phyloP scores from a whole-genome alignment of 768 basidiomycete genomes.

The Scleroderma citrinum region DNA sequence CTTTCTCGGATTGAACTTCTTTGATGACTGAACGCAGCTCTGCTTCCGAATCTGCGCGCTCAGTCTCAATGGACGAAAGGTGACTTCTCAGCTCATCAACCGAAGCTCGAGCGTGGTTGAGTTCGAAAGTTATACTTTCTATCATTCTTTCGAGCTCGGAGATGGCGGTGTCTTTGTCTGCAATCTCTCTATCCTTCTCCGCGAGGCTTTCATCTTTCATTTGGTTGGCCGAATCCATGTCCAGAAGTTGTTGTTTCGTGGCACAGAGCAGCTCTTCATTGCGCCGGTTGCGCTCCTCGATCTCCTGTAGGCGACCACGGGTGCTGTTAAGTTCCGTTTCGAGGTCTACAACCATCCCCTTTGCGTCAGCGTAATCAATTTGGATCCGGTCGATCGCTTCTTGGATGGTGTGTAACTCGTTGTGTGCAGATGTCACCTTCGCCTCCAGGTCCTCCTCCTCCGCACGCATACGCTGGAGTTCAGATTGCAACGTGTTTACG shows the following conservation, averaged over 20 bases:
- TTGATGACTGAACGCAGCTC: not conserved
- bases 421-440: not conserved
- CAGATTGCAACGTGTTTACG: not conserved
- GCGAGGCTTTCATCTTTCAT: not conserved
- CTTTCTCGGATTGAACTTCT: not conserved
- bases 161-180: slow-evolving; percentile 7
- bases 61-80: not conserved
- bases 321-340: not conserved
- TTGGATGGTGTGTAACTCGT: not conserved
- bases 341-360: not conserved
- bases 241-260: not conserved
- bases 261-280: not conserved
- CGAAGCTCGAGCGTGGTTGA: not conserved
- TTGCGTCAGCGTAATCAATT: not conserved
- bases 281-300: not conserved
- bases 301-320: not conserved
- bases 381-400: not conserved
- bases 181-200: slow-evolving; percentile 8
- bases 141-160: slow-evolving; percentile 10
- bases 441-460: not conserved
- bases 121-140: not conserved
- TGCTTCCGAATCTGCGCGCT: not conserved
- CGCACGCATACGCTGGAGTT: not conserved
- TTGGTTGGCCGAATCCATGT: not conserved
- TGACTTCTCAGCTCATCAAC: not conserved